A percentile compares a stretch with the other conserved stretches of the same genome.
Evolutionary conservation across 1,284 basidiomycete genomes (phyloP).

Genomic region (Moesziomyces antarcticus): DNA sequence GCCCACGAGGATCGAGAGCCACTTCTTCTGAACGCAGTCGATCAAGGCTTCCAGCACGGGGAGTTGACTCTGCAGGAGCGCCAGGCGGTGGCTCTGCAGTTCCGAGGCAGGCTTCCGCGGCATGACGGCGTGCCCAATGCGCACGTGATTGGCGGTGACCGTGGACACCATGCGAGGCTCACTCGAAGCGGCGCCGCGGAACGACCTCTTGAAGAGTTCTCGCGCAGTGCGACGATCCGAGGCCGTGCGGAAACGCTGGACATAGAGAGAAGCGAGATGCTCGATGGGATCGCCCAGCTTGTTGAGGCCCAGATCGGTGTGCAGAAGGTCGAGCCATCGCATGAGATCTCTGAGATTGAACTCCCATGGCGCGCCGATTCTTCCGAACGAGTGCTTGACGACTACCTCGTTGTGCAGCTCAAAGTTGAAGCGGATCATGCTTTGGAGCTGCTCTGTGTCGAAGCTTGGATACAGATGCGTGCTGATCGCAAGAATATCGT

Average conservation of each 20-base stretch:
- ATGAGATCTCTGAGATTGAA: conserved; percentile 97
- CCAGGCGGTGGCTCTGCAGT: conserved; percentile 36
- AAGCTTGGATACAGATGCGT: conserved; percentile 78
- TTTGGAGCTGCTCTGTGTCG: conserved; percentile 71
- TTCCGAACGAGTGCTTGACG: conserved; percentile 77
- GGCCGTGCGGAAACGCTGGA: conserved; percentile 83
- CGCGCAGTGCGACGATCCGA: conserved; percentile 77
- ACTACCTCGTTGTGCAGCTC: conserved; percentile 78
- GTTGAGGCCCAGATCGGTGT: conserved; percentile 73
- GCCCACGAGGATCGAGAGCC: conserved; percentile 90
- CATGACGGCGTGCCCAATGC: conserved; percentile 78
- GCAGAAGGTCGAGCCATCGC: conserved; percentile 78
- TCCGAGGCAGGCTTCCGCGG: conserved; percentile 68
- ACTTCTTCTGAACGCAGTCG: conserved; percentile 80
- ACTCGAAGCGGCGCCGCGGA: conserved; percentile 68
- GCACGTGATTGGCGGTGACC: conserved; percentile 73
- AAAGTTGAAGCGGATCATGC: conserved; percentile 86
- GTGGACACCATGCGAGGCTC: conserved; percentile 68
- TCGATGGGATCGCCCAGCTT: conserved; percentile 66
- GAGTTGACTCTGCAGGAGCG: conserved; percentile 77
- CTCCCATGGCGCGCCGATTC: conserved; percentile 94
- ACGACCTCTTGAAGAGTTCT: conserved; percentile 75
- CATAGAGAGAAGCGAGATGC: conserved; percentile 71
- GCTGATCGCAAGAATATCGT: conserved; percentile 85
- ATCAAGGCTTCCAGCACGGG: conserved; percentile 80